A percentile compares a stretch with the other conserved stretches of the same genome.
phyloP scores from a whole-genome alignment of 1,284 basidiomycete genomes.

The Fomitopsis schrenkii region DNA sequence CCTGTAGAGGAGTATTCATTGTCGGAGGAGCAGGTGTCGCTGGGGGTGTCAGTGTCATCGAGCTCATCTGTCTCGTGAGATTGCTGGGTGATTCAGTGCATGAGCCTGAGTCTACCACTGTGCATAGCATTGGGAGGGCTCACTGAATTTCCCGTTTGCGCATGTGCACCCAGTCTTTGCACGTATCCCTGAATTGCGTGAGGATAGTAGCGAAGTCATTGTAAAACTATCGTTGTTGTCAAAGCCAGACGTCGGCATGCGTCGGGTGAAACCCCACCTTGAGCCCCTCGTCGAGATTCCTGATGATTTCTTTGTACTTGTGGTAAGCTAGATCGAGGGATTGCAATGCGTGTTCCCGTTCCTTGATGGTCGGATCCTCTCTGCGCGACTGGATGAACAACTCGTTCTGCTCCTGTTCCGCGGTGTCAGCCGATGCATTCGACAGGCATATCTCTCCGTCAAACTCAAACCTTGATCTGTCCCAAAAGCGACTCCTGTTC shows the following conservation, averaged over 20 bases:
- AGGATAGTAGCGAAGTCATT: constrained; percentile 74
- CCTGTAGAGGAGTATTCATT: not conserved
- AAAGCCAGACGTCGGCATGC: not conserved
- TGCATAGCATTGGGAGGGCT: constrained; percentile 1
- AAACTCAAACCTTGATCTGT: constrained; percentile 56
- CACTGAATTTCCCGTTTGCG: constrained; percentile 60
- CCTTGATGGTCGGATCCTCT: constrained; percentile 76
- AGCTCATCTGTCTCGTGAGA: constrained; percentile 20
- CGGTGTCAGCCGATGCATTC: not conserved
- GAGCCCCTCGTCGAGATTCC: constrained; percentile 86
- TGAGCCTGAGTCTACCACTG: not conserved
- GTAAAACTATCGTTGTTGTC: constrained; percentile 61
- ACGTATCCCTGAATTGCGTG: constrained; percentile 70
- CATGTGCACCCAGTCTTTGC: constrained; percentile 69
- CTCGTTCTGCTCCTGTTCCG: constrained; percentile 63
- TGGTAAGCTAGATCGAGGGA: constrained; percentile 86
- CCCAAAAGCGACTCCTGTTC: constrained; percentile 67
- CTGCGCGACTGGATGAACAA: constrained; percentile 75
- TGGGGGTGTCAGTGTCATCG: constrained; percentile 15
- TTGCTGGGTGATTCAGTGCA: constrained; percentile 10
- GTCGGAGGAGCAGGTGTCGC: not conserved
- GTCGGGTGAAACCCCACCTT: constrained; percentile 42
- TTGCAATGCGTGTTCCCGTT: constrained; percentile 82
- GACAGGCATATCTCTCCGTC: not conserved
- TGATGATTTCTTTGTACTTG: constrained; percentile 84